A percentile compares a stretch with the other conserved stretches of the same genome.
Conservation (phyloP, 257 asterid species). For the Rubia yunnanensis region DNA sequence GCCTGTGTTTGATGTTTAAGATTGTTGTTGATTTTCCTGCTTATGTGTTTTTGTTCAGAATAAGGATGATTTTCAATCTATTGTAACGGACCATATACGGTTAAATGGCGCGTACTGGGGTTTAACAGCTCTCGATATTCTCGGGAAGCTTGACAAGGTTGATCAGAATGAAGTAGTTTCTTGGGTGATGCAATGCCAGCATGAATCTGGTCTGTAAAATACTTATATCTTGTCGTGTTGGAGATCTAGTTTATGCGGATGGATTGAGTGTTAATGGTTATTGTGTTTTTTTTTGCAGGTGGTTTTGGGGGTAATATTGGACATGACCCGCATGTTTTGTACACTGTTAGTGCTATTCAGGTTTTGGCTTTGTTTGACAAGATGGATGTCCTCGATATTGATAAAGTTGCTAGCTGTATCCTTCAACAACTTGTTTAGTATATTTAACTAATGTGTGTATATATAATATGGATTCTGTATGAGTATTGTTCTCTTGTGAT, state of each 20-base stretch:
- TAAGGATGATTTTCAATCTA: constrained; percentile 69
- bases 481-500: background rate
- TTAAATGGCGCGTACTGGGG: constrained; percentile 97
- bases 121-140: constrained; percentile 73
- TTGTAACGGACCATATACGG: constrained; percentile 85
- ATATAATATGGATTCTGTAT: background rate
- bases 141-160: constrained; percentile 61
- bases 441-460: background rate
- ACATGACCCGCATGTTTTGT: constrained; percentile 79
- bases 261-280: background rate
- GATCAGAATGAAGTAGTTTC: constrained; percentile 72
- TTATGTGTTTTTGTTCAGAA: constrained; percentile 28
- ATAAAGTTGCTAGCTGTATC: constrained; percentile 80
- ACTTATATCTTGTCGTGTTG: background rate
- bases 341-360: constrained; percentile 89
- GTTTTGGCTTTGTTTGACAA: constrained; percentile 82
- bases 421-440: constrained; percentile 13
- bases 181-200: constrained; percentile 91
- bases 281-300: constrained; percentile 31
- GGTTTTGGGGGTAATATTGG: constrained; percentile 96
- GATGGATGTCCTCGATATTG: constrained; percentile 61
- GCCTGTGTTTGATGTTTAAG: background rate
- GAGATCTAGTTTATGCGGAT: background rate
- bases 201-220: constrained; percentile 66
- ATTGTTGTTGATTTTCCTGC: background rate